Evolutionary conservation across 371 early-diverging fungal species (phyloP).

Genomic region (Choanephora cucurbitarum): DNA sequence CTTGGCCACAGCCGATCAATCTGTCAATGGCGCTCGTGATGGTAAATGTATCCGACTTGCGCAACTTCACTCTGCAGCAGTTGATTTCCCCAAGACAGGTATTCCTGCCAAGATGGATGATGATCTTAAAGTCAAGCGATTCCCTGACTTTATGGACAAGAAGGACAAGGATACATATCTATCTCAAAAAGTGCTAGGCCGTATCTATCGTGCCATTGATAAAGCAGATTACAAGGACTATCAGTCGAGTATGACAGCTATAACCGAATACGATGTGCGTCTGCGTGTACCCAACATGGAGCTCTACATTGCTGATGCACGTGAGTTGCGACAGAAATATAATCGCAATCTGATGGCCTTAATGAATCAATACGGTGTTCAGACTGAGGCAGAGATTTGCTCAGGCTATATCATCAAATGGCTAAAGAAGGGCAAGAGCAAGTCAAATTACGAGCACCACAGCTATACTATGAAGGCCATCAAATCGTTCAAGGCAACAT

Average conservation of each 20-base stretch:
- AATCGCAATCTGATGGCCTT: slow-evolving; percentile 55
- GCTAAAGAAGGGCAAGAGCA: slow-evolving; percentile 37
- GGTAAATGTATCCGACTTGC: slow-evolving; percentile 65
- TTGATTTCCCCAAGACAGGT: slow-evolving; percentile 55
- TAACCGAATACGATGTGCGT: slow-evolving; percentile 44
- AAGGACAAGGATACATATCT: slow-evolving; percentile 53
- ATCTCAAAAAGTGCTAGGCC: slow-evolving; percentile 64
- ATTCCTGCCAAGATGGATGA: slow-evolving; percentile 40
- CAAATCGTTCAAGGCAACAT: slow-evolving; percentile 37
- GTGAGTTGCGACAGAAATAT: slow-evolving; percentile 39
- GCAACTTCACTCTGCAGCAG: slow-evolving; percentile 61
- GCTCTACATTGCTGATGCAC: slow-evolving; percentile 57
- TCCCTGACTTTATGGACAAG: slow-evolving; percentile 87
- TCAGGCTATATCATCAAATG: slow-evolving; percentile 51
- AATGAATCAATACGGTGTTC: slow-evolving; percentile 71
- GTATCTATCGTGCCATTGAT: slow-evolving; percentile 60
- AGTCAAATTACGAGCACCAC: slow-evolving; percentile 49
- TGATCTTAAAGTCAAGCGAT: slow-evolving; percentile 51
- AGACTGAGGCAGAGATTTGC: slow-evolving; percentile 52
- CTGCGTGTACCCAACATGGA: slow-evolving; percentile 59
- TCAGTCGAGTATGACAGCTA: slow-evolving; percentile 20
- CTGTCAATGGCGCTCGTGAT: slow-evolving; percentile 47
- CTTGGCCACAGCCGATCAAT: slow-evolving; percentile 67
- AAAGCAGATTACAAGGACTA: slow-evolving; percentile 42
- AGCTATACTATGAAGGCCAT: slow-evolving; percentile 46